A percentile compares a stretch with the other conserved stretches of the same genome.
These are phyloP conservation scores for Penstemon barbatus DNA, from an alignment of 257 asterid species.

Conservation along the genomic window DNA sequence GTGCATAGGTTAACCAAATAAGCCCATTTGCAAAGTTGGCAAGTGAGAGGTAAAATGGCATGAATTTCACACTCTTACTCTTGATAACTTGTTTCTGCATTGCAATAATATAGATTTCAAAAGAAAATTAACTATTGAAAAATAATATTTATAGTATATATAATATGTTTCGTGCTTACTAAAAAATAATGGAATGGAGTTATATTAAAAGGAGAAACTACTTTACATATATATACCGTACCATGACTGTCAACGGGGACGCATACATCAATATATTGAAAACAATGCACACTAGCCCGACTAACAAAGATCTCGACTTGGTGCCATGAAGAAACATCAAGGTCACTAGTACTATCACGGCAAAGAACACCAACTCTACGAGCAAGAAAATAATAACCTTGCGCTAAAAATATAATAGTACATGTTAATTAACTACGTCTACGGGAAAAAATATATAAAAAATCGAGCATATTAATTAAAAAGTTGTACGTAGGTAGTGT, in stretches of 20 bases:
- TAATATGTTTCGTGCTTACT: too few relatives aligned
- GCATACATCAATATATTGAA: conserved; percentile 57
- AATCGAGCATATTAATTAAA: background rate
- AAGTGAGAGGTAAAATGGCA: conserved; percentile 71
- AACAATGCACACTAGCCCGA: conserved; percentile 50
- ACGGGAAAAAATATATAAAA: background rate
- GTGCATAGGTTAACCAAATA: conserved; percentile 62
- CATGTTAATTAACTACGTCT: too few relatives aligned
- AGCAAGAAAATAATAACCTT: conserved; percentile 37
- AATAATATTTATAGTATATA: too few relatives aligned
- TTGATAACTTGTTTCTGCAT: conserved; percentile 56
- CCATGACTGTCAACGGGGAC: conserved; percentile 71
- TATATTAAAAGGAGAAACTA: too few relatives aligned
- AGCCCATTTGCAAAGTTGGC: conserved; percentile 62
- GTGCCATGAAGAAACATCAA: conserved; percentile 43
- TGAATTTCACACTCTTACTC: conserved; percentile 78
- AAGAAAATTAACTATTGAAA: too few relatives aligned
- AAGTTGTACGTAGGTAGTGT: background rate
- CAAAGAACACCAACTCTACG: conserved; percentile 31
- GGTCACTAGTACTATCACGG: conserved; percentile 32
- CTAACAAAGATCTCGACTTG: conserved; percentile 39
- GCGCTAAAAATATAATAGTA: conserved; percentile 34
- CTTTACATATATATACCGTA: conserved; percentile 20
- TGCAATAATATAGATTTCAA: background rate
- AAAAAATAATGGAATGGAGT: background rate